Evolutionary conservation across 805 yeast genomes (phyloP).

Genomic region (Ogataea corticis): DNA sequence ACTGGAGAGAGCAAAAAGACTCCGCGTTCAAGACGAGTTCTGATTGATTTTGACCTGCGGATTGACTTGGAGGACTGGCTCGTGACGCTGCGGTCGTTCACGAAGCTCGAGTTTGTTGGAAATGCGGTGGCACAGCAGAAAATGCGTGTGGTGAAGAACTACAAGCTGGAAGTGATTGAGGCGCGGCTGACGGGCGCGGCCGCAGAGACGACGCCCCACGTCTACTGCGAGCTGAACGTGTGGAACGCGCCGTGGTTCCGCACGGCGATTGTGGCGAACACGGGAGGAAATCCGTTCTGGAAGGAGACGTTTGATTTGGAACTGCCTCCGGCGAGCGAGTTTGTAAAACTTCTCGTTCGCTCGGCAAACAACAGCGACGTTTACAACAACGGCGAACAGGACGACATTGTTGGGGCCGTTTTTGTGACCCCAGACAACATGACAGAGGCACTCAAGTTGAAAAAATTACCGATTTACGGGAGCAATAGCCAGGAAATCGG

Average conservation of each 20-base stretch:
- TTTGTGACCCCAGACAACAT: slow-evolving; percentile 54
- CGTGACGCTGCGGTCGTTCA: slow-evolving; percentile 64
- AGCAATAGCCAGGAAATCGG: slow-evolving; percentile 50
- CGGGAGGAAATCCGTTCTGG: slow-evolving; percentile 68
- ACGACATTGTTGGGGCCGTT: slow-evolving; percentile 53
- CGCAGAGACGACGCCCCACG: slow-evolving; percentile 12
- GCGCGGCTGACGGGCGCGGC: slow-evolving; percentile 47
- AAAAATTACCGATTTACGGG: slow-evolving; percentile 23
- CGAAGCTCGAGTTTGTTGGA: slow-evolving; percentile 52
- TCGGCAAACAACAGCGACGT: slow-evolving; percentile 13
- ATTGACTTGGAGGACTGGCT: slow-evolving; percentile 78
- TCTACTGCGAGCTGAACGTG: slow-evolving; percentile 70
- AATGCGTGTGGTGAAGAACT: slow-evolving; percentile 54
- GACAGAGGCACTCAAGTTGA: slow-evolving; percentile 29
- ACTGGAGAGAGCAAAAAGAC: slow-evolving; percentile 12
- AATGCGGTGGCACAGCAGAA: slow-evolving; percentile 30
- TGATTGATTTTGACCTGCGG: slow-evolving; percentile 63
- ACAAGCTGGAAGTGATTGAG: slow-evolving; percentile 61
- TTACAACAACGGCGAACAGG: slow-evolving; percentile 28
- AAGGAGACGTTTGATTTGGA: slow-evolving; percentile 72
- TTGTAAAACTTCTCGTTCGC: slow-evolving; percentile 49
- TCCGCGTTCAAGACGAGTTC: slow-evolving; percentile 35
- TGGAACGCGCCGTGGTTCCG: slow-evolving; percentile 79
- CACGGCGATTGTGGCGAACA: slow-evolving; percentile 60
- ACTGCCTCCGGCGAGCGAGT: slow-evolving; percentile 55